Conservation (phyloP, 805 yeast genomes). For the Torulaspora franciscae region DNA sequence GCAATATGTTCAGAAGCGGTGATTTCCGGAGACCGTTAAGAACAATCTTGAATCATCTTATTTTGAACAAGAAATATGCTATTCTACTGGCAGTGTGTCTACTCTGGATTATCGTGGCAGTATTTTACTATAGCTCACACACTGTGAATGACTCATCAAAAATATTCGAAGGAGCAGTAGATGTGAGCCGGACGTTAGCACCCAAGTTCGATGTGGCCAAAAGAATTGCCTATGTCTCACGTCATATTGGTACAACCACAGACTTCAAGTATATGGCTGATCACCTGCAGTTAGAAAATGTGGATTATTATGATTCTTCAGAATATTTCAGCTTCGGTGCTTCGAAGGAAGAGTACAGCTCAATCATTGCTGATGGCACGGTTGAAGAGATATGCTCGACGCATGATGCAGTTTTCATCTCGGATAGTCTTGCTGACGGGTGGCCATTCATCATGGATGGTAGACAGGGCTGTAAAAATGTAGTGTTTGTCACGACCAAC, state of each 20-base stretch:
- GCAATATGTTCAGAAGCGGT: background rate
- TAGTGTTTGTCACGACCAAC: conserved; percentile 9
- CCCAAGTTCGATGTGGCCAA: conserved; percentile 5
- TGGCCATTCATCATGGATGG: conserved; percentile 13
- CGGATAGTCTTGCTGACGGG: conserved; percentile 13
- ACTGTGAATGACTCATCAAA: background rate
- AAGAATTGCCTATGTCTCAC: conserved; percentile 12
- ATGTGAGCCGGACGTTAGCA: background rate
- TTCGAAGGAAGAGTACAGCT: background rate
- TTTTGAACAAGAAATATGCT: background rate
- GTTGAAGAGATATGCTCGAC: conserved; percentile 8
- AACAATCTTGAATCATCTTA: background rate
- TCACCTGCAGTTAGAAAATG: conserved; percentile 9
- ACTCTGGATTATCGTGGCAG: background rate
- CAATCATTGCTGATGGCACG: background rate
- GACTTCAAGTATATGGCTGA: conserved; percentile 12
- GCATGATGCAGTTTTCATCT: conserved; percentile 10
- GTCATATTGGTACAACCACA: conserved; percentile 11
- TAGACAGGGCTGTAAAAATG: conserved; percentile 7
- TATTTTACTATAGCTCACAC: background rate
- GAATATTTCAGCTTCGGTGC: background rate
- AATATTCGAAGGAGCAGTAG: background rate
- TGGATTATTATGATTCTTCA: conserved; percentile 6
- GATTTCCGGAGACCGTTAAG: background rate
- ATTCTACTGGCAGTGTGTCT: background rate